Evolutionary conservation across 192 early-diverging fungal genomes (phyloP).

Genomic region (Coemansia sp.): DNA sequence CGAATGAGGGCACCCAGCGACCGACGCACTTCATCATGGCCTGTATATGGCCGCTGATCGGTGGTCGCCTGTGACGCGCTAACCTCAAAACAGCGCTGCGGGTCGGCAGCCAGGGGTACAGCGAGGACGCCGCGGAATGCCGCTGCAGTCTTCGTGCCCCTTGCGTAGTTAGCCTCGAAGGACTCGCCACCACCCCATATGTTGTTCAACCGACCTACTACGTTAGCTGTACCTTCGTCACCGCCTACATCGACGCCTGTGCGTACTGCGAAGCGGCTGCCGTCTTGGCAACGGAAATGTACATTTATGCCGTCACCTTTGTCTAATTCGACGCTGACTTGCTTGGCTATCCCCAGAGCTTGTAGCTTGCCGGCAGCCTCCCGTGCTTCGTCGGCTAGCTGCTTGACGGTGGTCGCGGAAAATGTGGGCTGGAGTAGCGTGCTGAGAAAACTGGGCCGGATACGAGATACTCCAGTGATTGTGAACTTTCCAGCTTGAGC

Average conservation of each 20-base stretch:
- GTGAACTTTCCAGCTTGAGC: slow-evolving; percentile 8
- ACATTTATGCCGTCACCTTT: slow-evolving; percentile 60
- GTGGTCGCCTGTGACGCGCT: slow-evolving; percentile 64
- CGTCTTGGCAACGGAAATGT: slow-evolving; percentile 68
- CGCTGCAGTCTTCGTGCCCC: slow-evolving; percentile 71
- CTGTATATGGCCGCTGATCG: slow-evolving; percentile 63
- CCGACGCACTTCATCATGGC: slow-evolving; percentile 73
- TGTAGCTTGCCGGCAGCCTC: slow-evolving; percentile 40
- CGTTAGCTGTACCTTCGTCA: slow-evolving; percentile 78
- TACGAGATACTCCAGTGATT: slow-evolving; percentile 28
- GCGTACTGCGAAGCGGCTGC: slow-evolving; percentile 67
- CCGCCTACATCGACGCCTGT: slow-evolving; percentile 92
- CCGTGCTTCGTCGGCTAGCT: slow-evolving; percentile 28
- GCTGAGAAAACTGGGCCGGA: slow-evolving; percentile 25
- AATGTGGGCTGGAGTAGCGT: slow-evolving; percentile 17
- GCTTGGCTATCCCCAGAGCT: slow-evolving; percentile 43
- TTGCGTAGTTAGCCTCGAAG: slow-evolving; percentile 68
- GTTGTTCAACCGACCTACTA: slow-evolving; percentile 74
- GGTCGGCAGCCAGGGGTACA: slow-evolving; percentile 71
- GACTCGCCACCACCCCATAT: slow-evolving; percentile 87
- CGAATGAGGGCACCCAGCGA: slow-evolving; percentile 52
- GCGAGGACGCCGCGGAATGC: slow-evolving; percentile 62
- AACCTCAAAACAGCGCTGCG: slow-evolving; percentile 64
- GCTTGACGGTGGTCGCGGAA: slow-evolving; percentile 21
- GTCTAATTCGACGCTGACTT: slow-evolving; percentile 25